Evolutionary conservation across 2,329 filamentous ascomycete genomes (phyloP).

Genomic region (Colletotrichum tropicale): DNA sequence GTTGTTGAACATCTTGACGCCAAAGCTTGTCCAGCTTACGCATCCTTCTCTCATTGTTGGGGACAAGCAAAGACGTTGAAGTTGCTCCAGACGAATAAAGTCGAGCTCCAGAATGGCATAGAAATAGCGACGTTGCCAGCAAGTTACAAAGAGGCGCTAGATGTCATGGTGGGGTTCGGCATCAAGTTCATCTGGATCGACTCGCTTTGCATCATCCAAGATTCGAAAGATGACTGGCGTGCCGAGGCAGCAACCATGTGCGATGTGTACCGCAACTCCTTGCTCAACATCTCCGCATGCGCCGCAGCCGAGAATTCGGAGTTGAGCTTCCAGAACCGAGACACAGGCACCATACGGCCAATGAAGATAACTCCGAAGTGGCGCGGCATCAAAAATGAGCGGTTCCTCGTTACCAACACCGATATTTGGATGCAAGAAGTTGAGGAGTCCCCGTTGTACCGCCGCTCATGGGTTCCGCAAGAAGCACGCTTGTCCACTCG

Average conservation of each 20-base stretch:
- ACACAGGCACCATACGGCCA: background rate
- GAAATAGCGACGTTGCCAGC: background rate
- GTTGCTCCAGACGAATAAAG: rapidly evolving
- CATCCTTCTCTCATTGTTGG: background rate
- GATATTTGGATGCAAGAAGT: background rate
- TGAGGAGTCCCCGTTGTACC: background rate
- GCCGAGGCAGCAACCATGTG: background rate
- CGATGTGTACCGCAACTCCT: background rate
- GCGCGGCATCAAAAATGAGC: background rate
- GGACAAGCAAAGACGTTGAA: background rate
- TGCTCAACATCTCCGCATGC: background rate
- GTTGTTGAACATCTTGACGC: background rate
- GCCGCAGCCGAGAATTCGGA: background rate
- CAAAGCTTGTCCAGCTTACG: background rate
- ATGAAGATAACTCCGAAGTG: background rate
- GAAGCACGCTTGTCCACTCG: background rate
- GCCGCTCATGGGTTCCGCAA: background rate
- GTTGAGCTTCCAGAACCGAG: background rate
- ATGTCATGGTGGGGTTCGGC: background rate
- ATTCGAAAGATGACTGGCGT: background rate
- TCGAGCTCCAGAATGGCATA: background rate
- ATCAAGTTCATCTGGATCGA: background rate
- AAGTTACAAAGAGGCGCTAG: background rate
- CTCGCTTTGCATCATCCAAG: background rate
- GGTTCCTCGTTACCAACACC: background rate